These are phyloP conservation scores for Hericium coralloides DNA, from an alignment of 768 basidiomycete genomes.

Conservation along the genomic window DNA sequence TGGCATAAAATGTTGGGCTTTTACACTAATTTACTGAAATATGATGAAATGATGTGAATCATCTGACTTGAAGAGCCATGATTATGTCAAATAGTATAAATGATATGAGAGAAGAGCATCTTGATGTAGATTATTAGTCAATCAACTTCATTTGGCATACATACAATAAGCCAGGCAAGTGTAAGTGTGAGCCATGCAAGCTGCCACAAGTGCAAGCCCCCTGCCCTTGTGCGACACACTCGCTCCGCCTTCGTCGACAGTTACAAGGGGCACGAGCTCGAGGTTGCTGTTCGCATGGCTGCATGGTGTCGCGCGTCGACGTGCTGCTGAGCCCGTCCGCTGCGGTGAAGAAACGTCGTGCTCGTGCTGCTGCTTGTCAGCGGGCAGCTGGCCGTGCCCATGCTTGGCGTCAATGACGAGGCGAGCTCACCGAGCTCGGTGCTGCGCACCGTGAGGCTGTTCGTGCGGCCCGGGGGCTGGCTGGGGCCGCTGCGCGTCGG, in stretches of 20 bases:
- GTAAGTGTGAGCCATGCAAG: no score
- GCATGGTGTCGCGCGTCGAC: slow-evolving; percentile 2
- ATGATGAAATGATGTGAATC: background rate
- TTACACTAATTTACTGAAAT: background rate
- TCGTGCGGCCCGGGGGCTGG: slow-evolving; percentile 6
- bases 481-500: slow-evolving; percentile 8
- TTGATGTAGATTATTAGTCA: no score
- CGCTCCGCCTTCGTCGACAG: no score
- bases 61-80: no score
- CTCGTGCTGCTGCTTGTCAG: background rate
- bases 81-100: no score
- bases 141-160: no score
- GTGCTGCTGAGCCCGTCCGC: background rate
- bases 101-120: no score
- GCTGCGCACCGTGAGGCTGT: slow-evolving; percentile 6
- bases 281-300: slow-evolving; percentile 10
- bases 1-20: background rate
- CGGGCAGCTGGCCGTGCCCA: background rate
- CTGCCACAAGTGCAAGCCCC: no score
- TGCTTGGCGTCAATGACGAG: slow-evolving; percentile 1
- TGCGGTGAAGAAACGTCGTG: background rate
- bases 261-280: slow-evolving; percentile 8
- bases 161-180: no score
- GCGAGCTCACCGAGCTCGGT: slow-evolving; percentile 13
- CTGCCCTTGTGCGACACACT: no score